Percentiles rank a stretch among this genome's conserved stretches.
These are phyloP conservation scores for Globisporangium orthogonon DNA, from an alignment of 352 stramenopile species.

Conservation along the genomic window DNA sequence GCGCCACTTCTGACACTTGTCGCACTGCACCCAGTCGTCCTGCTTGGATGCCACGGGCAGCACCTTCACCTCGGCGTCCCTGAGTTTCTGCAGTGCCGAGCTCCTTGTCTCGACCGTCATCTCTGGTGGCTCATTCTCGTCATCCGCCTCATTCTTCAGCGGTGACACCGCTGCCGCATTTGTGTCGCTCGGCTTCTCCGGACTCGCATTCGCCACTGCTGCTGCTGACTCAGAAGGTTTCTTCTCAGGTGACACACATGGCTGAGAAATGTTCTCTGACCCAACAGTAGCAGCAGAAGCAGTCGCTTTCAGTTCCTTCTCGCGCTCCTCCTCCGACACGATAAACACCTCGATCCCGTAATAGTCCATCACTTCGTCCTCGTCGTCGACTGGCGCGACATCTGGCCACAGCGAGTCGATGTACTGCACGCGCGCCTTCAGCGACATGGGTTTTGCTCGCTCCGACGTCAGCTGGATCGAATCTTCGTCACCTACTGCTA, in stretches of 20 bases:
- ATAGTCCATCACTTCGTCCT: conserved; percentile 73
- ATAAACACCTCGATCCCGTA: conserved; percentile 74
- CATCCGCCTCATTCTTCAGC: conserved; percentile 5
- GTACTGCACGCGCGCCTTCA: conserved; percentile 57
- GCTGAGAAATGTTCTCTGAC: background rate
- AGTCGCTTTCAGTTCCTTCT: conserved; percentile 2
- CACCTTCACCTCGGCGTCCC: conserved; percentile 34
- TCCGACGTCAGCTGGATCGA: conserved; percentile 33
- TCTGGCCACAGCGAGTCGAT: conserved; percentile 62
- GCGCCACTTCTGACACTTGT: conserved; percentile 84
- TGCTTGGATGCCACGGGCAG: conserved; percentile 61
- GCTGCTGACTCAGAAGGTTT: conserved; percentile 1
- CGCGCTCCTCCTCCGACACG: conserved; percentile 52
- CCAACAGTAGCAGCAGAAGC: too few species aligned
- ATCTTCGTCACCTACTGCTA: conserved; percentile 40
- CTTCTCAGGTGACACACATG: conserved; percentile 9
- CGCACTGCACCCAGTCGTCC: conserved; percentile 83
- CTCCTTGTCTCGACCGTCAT: conserved; percentile 52
- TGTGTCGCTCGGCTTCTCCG: conserved; percentile 10
- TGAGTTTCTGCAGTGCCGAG: conserved; percentile 39
- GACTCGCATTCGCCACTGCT: conserved; percentile 9
- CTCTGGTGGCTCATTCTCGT: conserved; percentile 14
- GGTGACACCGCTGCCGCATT: conserved; percentile 5
- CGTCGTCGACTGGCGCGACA: conserved; percentile 50
- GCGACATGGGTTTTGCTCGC: conserved; percentile 29